phyloP scores from a whole-genome alignment of 2,329 filamentous ascomycete species.

The Leptographium galeiforme region DNA sequence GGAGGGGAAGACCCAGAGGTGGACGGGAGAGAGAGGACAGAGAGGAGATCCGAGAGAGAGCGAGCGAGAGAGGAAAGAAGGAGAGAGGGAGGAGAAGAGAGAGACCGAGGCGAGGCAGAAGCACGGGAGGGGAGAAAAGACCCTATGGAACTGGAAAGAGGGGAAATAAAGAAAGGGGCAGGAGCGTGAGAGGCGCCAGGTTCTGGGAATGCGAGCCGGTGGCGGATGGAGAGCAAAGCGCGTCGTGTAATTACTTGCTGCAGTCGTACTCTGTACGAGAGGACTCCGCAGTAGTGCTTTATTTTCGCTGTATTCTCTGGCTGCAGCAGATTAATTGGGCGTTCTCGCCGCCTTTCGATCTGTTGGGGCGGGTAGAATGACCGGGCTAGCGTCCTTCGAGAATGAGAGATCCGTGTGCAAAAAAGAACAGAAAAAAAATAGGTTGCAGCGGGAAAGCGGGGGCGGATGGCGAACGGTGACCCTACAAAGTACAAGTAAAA shows the following conservation, averaged over 20 bases:
- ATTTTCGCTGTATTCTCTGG: neutral
- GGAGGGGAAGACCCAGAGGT: neutral
- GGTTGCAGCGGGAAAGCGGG: conserved; percentile 6
- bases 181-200: neutral
- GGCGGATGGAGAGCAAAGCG: neutral
- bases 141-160: neutral
- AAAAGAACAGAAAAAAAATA: neutral
- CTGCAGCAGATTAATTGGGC: neutral
- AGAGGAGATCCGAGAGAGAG: no score
- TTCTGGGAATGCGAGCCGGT: neutral
- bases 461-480: neutral
- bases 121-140: neutral
- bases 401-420: neutral
- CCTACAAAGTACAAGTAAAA: neutral
- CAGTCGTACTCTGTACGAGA: neutral
- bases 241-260: neutral
- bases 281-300: neutral
- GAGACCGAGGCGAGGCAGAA: neutral
- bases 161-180: neutral
- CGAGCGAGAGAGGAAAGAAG: neutral
- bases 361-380: neutral
- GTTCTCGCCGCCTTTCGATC: neutral
- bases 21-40: neutral
- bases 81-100: neutral
- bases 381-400: neutral